Percentiles rank a stretch among this genome's conserved stretches.
Conservation (phyloP, 352 stramenopile species). For the Phytophthora foliorum region DNA sequence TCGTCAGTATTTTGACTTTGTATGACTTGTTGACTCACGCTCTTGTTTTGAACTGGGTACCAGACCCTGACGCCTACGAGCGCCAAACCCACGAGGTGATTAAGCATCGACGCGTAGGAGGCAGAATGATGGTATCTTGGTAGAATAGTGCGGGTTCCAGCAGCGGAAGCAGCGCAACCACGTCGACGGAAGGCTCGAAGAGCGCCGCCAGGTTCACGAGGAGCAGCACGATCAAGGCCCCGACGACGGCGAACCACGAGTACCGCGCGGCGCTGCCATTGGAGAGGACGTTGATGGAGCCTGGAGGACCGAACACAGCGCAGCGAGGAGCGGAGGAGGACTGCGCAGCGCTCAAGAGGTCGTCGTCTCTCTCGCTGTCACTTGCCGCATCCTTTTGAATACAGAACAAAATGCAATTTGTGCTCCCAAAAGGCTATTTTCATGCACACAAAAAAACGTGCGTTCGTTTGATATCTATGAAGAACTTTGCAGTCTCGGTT, state of each 20-base stretch:
- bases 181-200: constrained; percentile 36
- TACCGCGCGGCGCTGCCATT: constrained; percentile 20
- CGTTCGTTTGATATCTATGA: too few species aligned
- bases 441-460: background rate
- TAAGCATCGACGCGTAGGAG: constrained; percentile 48
- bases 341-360: constrained; percentile 20
- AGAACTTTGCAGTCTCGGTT: too few species aligned
- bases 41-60: too few species aligned
- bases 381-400: constrained; percentile 45
- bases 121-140: constrained; percentile 24
- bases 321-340: constrained; percentile 2
- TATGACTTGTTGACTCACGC: too few species aligned
- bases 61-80: constrained; percentile 69
- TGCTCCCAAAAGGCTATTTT: background rate
- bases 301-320: constrained; percentile 37
- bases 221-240: constrained; percentile 56
- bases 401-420: background rate
- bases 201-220: constrained; percentile 70
- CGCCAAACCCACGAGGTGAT: constrained; percentile 57
- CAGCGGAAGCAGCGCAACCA: constrained; percentile 50
- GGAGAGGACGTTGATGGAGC: background rate
- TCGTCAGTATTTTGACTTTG: too few species aligned
- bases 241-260: constrained; percentile 57
- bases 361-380: constrained; percentile 62
- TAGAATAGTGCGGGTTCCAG: constrained; percentile 17